These are phyloP conservation scores for Pseudomonodictys pantanalensis DNA, from an alignment of 495 filamentous ascomycete genomes.

Conservation along the genomic window DNA sequence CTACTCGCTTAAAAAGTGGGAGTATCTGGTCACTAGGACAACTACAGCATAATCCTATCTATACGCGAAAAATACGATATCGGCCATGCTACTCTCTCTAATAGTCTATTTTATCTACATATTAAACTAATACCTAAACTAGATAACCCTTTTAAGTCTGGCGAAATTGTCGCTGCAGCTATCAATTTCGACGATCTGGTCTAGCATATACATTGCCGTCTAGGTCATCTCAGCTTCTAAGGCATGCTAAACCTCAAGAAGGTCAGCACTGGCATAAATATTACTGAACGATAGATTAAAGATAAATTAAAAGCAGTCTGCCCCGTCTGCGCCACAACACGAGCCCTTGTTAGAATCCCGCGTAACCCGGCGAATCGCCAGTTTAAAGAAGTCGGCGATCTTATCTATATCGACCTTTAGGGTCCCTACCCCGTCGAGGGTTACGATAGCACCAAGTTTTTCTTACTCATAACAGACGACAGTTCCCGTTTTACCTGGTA, in stretches of 20 bases:
- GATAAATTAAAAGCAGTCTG: not conserved
- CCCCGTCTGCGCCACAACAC: not conserved
- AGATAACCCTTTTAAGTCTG: not conserved
- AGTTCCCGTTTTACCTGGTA: not conserved
- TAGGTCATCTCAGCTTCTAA: not conserved
- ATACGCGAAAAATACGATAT: not conserved
- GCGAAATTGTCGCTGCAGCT: not conserved
- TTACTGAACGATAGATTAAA: not conserved
- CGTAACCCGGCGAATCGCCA: not conserved
- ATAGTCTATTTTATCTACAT: not conserved
- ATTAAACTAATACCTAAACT: not conserved
- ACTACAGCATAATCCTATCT: not conserved
- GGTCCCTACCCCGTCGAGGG: not conserved
- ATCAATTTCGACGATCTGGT: not conserved
- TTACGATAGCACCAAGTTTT: not conserved
- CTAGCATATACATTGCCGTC: not conserved
- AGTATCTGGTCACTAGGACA: not conserved
- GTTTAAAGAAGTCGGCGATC: not conserved
- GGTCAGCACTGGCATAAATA: not conserved
- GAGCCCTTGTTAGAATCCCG: not conserved
- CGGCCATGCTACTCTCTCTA: not conserved
- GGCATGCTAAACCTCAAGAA: not conserved
- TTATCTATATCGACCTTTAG: not conserved
- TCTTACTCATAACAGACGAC: not conserved
- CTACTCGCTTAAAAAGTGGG: not conserved